These are phyloP conservation scores for Effrenium voratum DNA, from an alignment of 73 alveolate genomes.

Conservation along the genomic window DNA sequence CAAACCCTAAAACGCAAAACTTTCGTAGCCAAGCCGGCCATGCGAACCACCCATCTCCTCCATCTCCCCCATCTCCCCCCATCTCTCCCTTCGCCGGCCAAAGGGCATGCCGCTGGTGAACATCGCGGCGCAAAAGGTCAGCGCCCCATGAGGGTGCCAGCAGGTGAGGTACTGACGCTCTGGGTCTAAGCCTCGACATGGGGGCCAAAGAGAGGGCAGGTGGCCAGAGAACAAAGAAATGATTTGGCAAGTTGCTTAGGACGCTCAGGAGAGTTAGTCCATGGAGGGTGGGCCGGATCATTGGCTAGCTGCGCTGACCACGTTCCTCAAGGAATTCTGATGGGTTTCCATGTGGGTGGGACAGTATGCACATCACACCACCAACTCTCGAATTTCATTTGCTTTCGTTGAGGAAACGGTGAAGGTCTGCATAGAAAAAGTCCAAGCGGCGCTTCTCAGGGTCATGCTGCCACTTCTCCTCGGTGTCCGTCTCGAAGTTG, in stretches of 20 bases:
- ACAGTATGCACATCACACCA: background rate
- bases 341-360: no score
- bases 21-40: no score
- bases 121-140: slow-evolving; percentile 67
- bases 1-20: background rate
- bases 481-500: slow-evolving; percentile 39
- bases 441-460: slow-evolving; percentile 43
- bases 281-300: no score
- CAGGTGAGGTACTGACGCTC: slow-evolving; percentile 68
- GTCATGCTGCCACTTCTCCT: slow-evolving; percentile 58
- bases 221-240: background rate
- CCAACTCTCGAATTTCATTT: no score
- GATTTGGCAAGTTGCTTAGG: no score
- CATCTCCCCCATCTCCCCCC: no score
- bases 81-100: background rate
- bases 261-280: no score
- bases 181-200: slow-evolving; percentile 17
- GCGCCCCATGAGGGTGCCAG: slow-evolving; percentile 84
- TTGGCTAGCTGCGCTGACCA: no score
- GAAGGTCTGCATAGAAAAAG: background rate
- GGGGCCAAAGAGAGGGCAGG: background rate
- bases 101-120: slow-evolving; percentile 62
- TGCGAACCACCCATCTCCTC: no score
- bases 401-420: no score
- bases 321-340: no score